A percentile compares a stretch with the other conserved stretches of the same genome.
phyloP scores from a whole-genome alignment of 257 asterid species.

The Leptodermis oblonga region DNA sequence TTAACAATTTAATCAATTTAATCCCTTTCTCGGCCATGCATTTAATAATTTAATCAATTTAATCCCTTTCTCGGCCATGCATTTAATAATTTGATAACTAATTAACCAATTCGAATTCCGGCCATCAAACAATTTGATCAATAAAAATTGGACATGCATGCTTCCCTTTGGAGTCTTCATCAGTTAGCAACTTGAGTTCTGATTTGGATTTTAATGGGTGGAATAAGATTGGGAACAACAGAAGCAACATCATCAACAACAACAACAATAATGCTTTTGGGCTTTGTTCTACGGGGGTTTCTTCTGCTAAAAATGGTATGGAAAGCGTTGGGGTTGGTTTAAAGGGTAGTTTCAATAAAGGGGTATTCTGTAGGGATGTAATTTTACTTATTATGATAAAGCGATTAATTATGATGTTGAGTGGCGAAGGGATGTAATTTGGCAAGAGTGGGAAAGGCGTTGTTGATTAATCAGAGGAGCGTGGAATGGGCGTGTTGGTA shows the following conservation, averaged over 20 bases:
- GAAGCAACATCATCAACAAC: not conserved
- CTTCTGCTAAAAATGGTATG: constrained; percentile 6
- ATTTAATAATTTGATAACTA: no score
- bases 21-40: no score
- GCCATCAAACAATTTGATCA: no score
- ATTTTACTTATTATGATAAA: constrained; percentile 37
- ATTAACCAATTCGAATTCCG: no score
- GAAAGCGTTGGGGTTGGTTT: constrained; percentile 39
- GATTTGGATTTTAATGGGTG: no score
- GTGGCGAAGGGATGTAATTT: constrained; percentile 30
- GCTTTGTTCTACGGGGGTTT: constrained; percentile 27
- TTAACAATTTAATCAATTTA: no score
- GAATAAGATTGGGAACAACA: constrained; percentile 19
- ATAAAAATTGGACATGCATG: no score
- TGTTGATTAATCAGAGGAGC: constrained; percentile 36
- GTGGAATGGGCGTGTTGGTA: constrained; percentile 15
- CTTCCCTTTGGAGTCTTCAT: no score
- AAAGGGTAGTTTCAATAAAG: constrained; percentile 90
- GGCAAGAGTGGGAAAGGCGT: constrained; percentile 33
- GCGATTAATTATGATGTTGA: constrained; percentile 37
- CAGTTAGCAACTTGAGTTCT: not conserved
- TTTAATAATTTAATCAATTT: no score
- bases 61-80: no score
- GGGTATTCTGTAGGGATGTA: constrained; percentile 49
- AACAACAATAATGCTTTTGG: constrained; percentile 23